Evolutionary conservation across 2,329 filamentous ascomycete genomes (phyloP).

Genomic region (Xylariales sp.): DNA sequence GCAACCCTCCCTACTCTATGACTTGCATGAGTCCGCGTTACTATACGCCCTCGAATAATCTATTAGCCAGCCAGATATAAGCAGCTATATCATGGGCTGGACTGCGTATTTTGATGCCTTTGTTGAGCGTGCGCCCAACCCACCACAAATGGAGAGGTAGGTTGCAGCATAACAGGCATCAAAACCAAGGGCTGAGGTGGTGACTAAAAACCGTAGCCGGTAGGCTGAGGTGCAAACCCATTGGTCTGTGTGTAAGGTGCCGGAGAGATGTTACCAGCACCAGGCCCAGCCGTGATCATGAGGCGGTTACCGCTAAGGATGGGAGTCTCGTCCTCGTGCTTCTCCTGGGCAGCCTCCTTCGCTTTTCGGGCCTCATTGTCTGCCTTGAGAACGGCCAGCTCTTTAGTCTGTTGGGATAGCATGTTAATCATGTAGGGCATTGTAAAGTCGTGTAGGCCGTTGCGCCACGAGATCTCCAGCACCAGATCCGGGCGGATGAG

Average conservation of each 20-base stretch:
- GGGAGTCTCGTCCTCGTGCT: conserved; percentile 91
- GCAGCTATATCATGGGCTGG: conserved; percentile 8
- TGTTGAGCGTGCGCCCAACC: conserved; percentile 2
- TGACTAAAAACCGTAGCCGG: conserved; percentile 74
- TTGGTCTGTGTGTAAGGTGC: conserved; percentile 83
- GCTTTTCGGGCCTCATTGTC: conserved; percentile 96
- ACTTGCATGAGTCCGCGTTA: conserved; percentile 20
- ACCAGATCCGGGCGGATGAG: conserved; percentile 93
- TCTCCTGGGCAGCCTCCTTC: conserved; percentile 77
- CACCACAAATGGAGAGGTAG: conserved; percentile 6
- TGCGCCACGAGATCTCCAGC: conserved; percentile 96
- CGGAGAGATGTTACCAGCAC: conserved; percentile 65
- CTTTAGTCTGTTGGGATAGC: conserved; percentile 87
- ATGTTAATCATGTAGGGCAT: conserved; percentile 99
- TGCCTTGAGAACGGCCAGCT: conserved; percentile 86
- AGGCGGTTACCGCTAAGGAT: conserved; percentile 89
- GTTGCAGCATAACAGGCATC: conserved; percentile 34
- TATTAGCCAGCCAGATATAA: conserved; percentile 20
- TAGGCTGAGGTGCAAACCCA: conserved; percentile 89
- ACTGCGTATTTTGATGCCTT: conserved; percentile 12
- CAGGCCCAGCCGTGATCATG: conserved; percentile 94
- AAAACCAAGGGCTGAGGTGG: conserved; percentile 36
- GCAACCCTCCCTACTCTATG: conserved; percentile 33
- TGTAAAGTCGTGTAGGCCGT: conserved; percentile 93
- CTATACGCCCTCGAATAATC: conserved; percentile 8